Evolutionary conservation across 1,284 basidiomycete genomes (phyloP), one percentile per base, ranked within the genome.

Genomic region (Tremellales sp.): DNA sequence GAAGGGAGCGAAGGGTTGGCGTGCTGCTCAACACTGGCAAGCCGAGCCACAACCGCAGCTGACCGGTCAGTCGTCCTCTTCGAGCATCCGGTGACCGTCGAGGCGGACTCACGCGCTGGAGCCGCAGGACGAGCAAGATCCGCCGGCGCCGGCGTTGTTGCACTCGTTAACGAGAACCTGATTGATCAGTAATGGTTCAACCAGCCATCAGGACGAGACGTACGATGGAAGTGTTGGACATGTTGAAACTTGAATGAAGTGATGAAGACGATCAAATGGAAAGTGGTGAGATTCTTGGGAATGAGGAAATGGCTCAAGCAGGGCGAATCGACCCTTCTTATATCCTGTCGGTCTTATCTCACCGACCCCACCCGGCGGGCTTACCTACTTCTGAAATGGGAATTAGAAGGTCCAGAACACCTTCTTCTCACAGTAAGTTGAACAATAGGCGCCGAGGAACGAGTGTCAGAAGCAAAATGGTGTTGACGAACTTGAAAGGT

Each of bases 131-230:
- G 33, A 7, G 33, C 15, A 36, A 7, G 33, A 43, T 5, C 54
- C 54, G 29, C 44, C 37, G 22, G 48, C 19, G 25, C 54, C 54
- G 26, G 19, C 22, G 2, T 36, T 23, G 51, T 56, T 53, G 46
- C 54, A 56, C 41, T 53, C 45, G 37, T 56, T 49, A 22, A 53
- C 51, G 26, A 43, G 51, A 22, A 35, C 43, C 39, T 40, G 36
- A 11, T 12, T 17, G n/a, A 39, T 39, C 36, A 39, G 36, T 17
- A 12, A 31, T n/a, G n/a, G n/a, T n/a, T n/a, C n/a, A n/a, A n/a
- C n/a, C 29, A 8, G 15, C 15, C 8, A 31, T 31, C 29, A 31
- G 15, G 15, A 31, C 29, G 29, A 8, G 29, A 8, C 15, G 29
- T 36, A 36, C 33, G 33, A 36, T 6, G 19, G 33, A 36, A 17